Evolutionary conservation across 768 basidiomycete species (phyloP).

Genomic region (Pulveroboletus sp.): DNA sequence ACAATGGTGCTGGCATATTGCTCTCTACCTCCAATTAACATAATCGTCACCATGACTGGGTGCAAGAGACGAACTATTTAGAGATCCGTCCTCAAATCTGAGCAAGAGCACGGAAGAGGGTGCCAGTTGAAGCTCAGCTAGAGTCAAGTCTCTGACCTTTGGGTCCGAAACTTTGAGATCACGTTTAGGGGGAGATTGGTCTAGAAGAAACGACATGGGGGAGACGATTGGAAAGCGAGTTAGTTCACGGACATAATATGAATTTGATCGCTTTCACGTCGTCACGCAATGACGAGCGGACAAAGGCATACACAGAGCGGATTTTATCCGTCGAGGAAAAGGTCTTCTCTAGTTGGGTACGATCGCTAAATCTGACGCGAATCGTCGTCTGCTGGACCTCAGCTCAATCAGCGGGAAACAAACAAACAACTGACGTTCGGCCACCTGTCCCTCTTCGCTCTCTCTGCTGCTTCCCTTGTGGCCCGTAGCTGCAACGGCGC

Average conservation of each 20-base stretch:
- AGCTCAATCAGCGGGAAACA: neutral
- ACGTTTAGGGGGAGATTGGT: slow-evolving; percentile 76
- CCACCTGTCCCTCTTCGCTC: slow-evolving; percentile 61
- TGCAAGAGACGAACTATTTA: slow-evolving; percentile 50
- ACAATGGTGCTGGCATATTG: slow-evolving; percentile 59
- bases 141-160: slow-evolving; percentile 58
- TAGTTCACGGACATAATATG: slow-evolving; percentile 61
- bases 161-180: slow-evolving; percentile 82
- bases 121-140: slow-evolving; percentile 68
- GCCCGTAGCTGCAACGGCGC: slow-evolving; percentile 68
- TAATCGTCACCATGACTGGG: neutral
- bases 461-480: slow-evolving; percentile 56
- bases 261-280: slow-evolving; percentile 79
- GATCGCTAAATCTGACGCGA: slow-evolving; percentile 75
- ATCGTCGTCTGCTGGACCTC: slow-evolving; percentile 61
- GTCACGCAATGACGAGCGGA: slow-evolving; percentile 62
- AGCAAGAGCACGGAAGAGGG: slow-evolving; percentile 77
- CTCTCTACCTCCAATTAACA: slow-evolving; percentile 38
- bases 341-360: slow-evolving; percentile 71
- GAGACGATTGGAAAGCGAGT: neutral
- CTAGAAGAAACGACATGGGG: slow-evolving; percentile 33
- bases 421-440: slow-evolving; percentile 48
- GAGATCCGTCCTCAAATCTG: slow-evolving; percentile 57
- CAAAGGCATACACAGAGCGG: slow-evolving; percentile 79
- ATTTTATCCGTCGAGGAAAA: slow-evolving; percentile 82